Evolutionary conservation across 164 flowering plant species (phyloP).

Genomic region (Vitis labrusca): DNA sequence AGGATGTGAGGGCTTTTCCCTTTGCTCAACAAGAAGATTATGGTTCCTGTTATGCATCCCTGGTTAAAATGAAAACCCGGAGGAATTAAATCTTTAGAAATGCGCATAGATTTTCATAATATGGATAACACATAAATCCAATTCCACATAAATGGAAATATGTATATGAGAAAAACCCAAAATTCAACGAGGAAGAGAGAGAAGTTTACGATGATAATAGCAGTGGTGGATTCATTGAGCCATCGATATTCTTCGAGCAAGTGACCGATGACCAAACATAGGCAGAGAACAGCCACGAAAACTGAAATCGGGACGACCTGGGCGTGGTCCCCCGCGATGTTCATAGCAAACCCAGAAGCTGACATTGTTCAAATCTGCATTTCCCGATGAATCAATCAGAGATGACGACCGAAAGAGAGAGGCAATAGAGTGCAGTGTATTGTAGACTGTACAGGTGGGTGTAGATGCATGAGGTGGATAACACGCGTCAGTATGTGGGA

Average conservation of each 20-base stretch:
- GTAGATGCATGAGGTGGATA: no score
- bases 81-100: background rate
- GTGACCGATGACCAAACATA: conserved; percentile 65
- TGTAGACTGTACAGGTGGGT: no score
- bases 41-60: conserved; percentile 61
- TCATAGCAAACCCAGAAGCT: background rate
- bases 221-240: conserved; percentile 74
- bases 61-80: conserved; percentile 11
- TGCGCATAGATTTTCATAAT: background rate
- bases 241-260: conserved; percentile 67
- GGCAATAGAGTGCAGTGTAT: no score
- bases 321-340: conserved; percentile 25
- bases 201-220: conserved; percentile 47
- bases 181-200: background rate
- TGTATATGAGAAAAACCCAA: background rate
- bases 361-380: conserved; percentile 1
- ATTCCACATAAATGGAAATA: no score
- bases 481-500: no score
- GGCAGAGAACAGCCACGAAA: conserved; percentile 60
- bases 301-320: conserved; percentile 54
- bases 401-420: no score
- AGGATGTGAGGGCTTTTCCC: conserved; percentile 77
- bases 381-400: background rate
- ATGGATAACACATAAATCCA: no score
- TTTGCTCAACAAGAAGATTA: conserved; percentile 60